phyloP scores from a whole-genome alignment of 495 filamentous ascomycete genomes.

The Hyaloscypha bicolor region DNA sequence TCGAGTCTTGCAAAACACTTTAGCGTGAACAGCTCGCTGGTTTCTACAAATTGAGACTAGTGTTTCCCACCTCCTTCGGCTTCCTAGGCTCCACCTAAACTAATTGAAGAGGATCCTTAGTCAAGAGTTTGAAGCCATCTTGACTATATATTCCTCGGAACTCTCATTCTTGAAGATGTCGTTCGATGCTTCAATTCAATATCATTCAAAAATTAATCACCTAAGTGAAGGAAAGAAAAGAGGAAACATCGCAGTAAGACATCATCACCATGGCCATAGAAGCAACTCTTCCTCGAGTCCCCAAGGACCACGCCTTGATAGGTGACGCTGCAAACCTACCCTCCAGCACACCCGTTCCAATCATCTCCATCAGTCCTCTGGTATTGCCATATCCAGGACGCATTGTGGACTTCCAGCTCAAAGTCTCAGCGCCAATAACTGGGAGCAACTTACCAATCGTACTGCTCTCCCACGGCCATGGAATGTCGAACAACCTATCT shows the following conservation, averaged over 20 bases:
- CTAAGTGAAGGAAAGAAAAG: no score
- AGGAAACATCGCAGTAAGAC: conserved; percentile 23
- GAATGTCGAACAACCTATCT: conserved; percentile 45
- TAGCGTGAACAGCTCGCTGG: not conserved
- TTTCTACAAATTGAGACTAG: conserved; percentile 6
- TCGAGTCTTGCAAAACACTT: not conserved
- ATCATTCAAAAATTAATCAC: conserved; percentile 28
- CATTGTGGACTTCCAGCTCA: conserved; percentile 36
- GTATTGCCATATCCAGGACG: conserved; percentile 37
- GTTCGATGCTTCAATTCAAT: conserved; percentile 4
- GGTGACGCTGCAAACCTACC: conserved; percentile 44
- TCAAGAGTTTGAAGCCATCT: not conserved
- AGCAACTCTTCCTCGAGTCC: conserved; percentile 12
- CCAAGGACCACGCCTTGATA: conserved; percentile 39
- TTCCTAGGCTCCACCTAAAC: not conserved
- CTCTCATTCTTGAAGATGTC: not conserved
- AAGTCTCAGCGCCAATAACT: conserved; percentile 37
- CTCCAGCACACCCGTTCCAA: conserved; percentile 33
- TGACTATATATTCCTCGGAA: not conserved
- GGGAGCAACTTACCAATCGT: conserved; percentile 44
- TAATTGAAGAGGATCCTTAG: not conserved
- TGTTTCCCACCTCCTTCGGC: not conserved
- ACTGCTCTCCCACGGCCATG: conserved; percentile 42
- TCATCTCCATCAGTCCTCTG: conserved; percentile 44
- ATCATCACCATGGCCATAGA: conserved; percentile 7